These are phyloP conservation scores for Crotalaria pallida DNA, from an alignment of 306 rosid species.

Conservation along the genomic window DNA sequence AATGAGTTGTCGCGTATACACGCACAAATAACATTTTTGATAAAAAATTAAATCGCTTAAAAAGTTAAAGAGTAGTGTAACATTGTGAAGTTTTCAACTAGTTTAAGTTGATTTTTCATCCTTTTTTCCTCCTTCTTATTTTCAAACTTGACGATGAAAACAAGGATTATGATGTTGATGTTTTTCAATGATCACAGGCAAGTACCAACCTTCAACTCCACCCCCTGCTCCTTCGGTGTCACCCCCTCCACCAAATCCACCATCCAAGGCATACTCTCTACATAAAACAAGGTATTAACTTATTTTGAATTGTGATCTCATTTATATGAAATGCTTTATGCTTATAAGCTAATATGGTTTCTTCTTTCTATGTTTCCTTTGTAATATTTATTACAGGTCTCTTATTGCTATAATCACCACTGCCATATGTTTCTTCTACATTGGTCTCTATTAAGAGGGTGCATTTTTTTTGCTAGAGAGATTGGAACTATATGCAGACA, in stretches of 20 bases:
- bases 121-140: not conserved
- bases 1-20: too few species aligned
- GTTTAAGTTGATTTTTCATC: too few species aligned
- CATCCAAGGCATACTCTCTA: constrained; percentile 28
- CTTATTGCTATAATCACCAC: constrained; percentile 29
- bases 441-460: constrained; percentile 2
- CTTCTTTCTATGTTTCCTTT: not conserved
- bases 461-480: constrained; percentile 5
- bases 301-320: not conserved
- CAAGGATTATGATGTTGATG: not conserved
- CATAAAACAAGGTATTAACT: constrained; percentile 37
- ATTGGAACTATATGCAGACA: constrained; percentile 4
- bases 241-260: constrained; percentile 2
- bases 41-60: too few species aligned
- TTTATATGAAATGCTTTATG: constrained; percentile 5
- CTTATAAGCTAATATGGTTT: not conserved
- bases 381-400: constrained; percentile 29
- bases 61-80: too few species aligned
- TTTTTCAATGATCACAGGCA: constrained; percentile 27
- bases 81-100: too few species aligned
- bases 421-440: constrained; percentile 21
- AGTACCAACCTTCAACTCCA: constrained; percentile 25
- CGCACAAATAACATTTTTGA: too few species aligned
- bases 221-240: constrained; percentile 23
- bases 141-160: not conserved